Evolutionary conservation across 305 asterid genomes (phyloP).

Genomic region (Petunia hybrid): DNA sequence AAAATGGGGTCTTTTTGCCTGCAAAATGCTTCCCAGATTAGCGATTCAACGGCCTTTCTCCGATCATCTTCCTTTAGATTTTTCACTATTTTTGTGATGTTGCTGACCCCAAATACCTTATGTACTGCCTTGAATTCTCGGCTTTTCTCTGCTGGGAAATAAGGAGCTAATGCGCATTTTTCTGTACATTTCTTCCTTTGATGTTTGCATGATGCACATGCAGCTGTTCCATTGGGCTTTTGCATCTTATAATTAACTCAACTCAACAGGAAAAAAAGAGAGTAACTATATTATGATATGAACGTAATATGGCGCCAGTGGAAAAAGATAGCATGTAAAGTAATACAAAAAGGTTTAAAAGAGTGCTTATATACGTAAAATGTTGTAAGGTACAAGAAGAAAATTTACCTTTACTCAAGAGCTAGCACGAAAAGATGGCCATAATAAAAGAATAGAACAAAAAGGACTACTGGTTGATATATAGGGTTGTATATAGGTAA

Average conservation of each 20-base stretch:
- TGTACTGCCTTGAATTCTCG: constrained; percentile 81
- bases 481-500: constrained; percentile 29
- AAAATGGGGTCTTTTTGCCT: constrained; percentile 67
- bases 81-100: constrained; percentile 58
- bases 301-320: neutral
- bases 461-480: constrained; percentile 25
- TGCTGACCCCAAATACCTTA: constrained; percentile 81
- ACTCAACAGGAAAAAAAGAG: neutral
- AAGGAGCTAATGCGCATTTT: constrained; percentile 65
- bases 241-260: neutral
- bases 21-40: constrained; percentile 83
- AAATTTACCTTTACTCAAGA: neutral
- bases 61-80: constrained; percentile 55
- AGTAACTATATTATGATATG: neutral
- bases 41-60: constrained; percentile 61
- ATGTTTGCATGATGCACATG: constrained; percentile 98
- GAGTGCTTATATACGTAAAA: constrained; percentile 22
- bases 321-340: neutral
- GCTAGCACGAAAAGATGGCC: constrained; percentile 30
- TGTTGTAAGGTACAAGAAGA: neutral
- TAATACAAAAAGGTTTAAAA: neutral
- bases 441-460: constrained; percentile 27
- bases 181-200: constrained; percentile 85
- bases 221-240: constrained; percentile 41
- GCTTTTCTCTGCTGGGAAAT: constrained; percentile 58